Percentiles rank a stretch among this genome's conserved stretches.
These are phyloP conservation scores for Neonectria sp. DNA, from an alignment of 2,329 filamentous ascomycete species.

Conservation along the genomic window DNA sequence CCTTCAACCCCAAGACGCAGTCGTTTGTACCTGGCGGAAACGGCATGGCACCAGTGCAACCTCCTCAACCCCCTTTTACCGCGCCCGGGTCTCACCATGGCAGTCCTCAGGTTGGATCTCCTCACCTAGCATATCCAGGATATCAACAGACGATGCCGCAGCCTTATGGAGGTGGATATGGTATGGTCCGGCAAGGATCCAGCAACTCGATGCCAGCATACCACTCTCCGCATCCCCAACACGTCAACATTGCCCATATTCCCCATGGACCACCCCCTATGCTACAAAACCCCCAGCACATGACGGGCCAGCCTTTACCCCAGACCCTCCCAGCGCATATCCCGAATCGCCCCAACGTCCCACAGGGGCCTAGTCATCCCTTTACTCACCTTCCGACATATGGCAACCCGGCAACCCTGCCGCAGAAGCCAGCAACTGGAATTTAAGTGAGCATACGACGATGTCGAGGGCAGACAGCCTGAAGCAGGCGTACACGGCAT, in stretches of 20 bases:
- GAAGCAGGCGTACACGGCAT: conserved; percentile 53
- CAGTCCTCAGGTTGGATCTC: conserved; percentile 68
- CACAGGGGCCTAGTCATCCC: conserved; percentile 60
- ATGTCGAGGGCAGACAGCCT: conserved; percentile 48
- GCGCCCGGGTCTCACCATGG: conserved; percentile 65
- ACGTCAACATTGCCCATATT: conserved; percentile 47
- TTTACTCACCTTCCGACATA: conserved; percentile 70
- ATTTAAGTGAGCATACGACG: conserved; percentile 57
- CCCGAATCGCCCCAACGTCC: conserved; percentile 62
- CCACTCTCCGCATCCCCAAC: conserved; percentile 57
- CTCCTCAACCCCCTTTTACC: conserved; percentile 64
- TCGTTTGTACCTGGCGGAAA: conserved; percentile 82
- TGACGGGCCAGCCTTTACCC: conserved; percentile 59
- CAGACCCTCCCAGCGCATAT: conserved; percentile 61
- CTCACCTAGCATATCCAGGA: conserved; percentile 65
- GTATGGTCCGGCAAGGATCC: conserved; percentile 71
- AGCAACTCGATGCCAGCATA: conserved; percentile 69
- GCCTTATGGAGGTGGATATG: conserved; percentile 65
- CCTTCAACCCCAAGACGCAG: conserved; percentile 95
- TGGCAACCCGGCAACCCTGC: conserved; percentile 72
- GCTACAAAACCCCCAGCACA: conserved; percentile 55
- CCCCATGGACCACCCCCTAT: conserved; percentile 60
- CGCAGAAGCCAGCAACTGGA: conserved; percentile 70
- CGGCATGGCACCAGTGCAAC: conserved; percentile 64
- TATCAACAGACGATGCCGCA: conserved; percentile 64